Evolutionary conservation across 805 yeast species (phyloP), one percentile per base, ranked within the genome.

Genomic region (Lachancea dasiensis): DNA sequence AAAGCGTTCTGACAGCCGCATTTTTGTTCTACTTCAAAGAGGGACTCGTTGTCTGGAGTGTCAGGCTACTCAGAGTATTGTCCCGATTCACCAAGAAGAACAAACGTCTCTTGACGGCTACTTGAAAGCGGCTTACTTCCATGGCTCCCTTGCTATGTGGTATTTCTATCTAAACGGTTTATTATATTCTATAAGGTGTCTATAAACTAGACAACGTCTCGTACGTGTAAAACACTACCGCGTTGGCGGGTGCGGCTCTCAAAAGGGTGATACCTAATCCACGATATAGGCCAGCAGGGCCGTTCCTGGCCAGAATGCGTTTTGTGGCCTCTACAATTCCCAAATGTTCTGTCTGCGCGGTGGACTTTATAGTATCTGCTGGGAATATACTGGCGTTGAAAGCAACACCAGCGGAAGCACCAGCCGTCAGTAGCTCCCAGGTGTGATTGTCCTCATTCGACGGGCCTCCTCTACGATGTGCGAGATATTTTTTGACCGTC

Each of bases 11-110:
- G 41, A 86, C 95, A 27, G 90, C 95, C 2, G 96, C 95, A 1
- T 84, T 89, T 51, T 69, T 89, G 53, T 89, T 89, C 57, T 84
- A 79, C 61, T 86, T 89, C 65, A 89, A 89, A 64, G 96, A 89
- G 61, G 87, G 84, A 60, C 72, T 87, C 48, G 77, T 82, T 41
- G 54, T 67, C 3, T 69, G 80, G 31, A 74, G 85, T 32, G 68
- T 79, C 36, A 63, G 62, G 39, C 45, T 81, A 36, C 69, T 84
- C 41, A 70, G 65, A 38, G 45, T 77, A 9, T 28, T 48, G 11
- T 49, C 51, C n/a, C 31, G 22, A 26, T 18, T 43, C 15, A 31
- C 21, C 23, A 31, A 29, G 22, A 40, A 24, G 21, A 38, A 31
- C 13, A 35, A 17, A 15, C 28, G 22, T 3, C 13, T 28, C 27